Percentiles rank a stretch among this genome's conserved stretches.
These are phyloP conservation scores for Epichloe gansuensis DNA, from an alignment of 2,329 filamentous ascomycete species.

Conservation along the genomic window DNA sequence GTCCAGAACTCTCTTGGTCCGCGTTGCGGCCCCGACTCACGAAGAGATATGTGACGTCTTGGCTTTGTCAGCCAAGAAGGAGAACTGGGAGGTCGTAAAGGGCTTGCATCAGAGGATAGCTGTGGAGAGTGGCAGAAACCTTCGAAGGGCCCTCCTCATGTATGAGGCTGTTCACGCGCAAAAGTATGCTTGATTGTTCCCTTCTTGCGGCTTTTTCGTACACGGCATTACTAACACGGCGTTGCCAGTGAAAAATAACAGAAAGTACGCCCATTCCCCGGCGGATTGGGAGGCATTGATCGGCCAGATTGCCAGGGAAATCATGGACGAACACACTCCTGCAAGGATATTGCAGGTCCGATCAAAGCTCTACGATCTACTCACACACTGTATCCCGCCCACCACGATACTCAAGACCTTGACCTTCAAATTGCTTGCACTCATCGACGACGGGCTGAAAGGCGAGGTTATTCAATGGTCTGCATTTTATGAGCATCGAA, in stretches of 20 bases:
- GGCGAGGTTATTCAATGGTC: slow-evolving; percentile 91
- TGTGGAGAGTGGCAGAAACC: slow-evolving; percentile 77
- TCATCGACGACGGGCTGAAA: slow-evolving; percentile 82
- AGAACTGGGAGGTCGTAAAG: slow-evolving; percentile 68
- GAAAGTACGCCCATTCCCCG: slow-evolving; percentile 84
- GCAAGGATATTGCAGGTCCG: slow-evolving; percentile 77
- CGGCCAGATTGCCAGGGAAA: slow-evolving; percentile 78
- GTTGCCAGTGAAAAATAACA: slow-evolving; percentile 63
- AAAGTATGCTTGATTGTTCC: slow-evolving; percentile 51
- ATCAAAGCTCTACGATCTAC: slow-evolving; percentile 88
- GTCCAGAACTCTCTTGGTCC: slow-evolving; percentile 78
- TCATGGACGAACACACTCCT: slow-evolving; percentile 86
- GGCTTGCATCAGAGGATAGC: slow-evolving; percentile 77
- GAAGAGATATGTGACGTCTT: slow-evolving; percentile 74
- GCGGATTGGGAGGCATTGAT: slow-evolving; percentile 96
- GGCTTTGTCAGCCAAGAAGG: slow-evolving; percentile 57
- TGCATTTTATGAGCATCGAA: slow-evolving; percentile 92
- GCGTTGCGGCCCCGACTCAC: slow-evolving; percentile 81
- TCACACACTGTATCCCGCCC: slow-evolving; percentile 93
- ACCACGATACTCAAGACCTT: slow-evolving; percentile 91
- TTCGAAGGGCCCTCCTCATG: slow-evolving; percentile 86
- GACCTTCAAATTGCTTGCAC: slow-evolving; percentile 80
- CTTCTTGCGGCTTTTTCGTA: neutral
- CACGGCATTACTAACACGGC: slow-evolving; percentile 17
- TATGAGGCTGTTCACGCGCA: slow-evolving; percentile 95